Evolutionary conservation across 805 yeast species (phyloP), one percentile per base, ranked within the genome.

Genomic region (Candida silvatica): DNA sequence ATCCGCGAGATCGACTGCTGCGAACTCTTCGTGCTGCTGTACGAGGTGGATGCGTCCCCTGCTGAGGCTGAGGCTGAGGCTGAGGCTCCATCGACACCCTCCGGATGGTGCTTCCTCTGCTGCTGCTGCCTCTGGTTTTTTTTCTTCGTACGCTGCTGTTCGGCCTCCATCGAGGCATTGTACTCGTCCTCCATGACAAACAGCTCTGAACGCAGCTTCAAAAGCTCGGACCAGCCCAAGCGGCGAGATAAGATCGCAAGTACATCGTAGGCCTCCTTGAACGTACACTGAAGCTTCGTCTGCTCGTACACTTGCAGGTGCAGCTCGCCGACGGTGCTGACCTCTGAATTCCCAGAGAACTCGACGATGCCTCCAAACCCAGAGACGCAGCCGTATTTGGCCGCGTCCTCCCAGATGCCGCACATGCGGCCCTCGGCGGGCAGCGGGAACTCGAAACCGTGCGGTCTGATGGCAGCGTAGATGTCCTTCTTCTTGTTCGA

Each of bases 131-230:
- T 39, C 29, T 17, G 43, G 35, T 33, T 37, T 31, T 27, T 44
- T 35, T 42, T 46, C 17, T 34, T 43, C 19, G 37, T 37, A 32
- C 33, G 33, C 6, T 45, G 29, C 16, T 42, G 34, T 32, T 46
- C 46, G 16, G 37, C 39, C 20, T 43, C 40, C 16, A 43, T 37
- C n/a, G 43, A 36, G 29, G 47, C 48, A 32, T 54, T 43, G 45
- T 76, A 75, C 49, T 82, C 90, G 27, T 71, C 75, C 48, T 77
- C 84, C 87, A 90, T 90, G 7, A 85, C 74, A 58, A 90, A 90
- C 1, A 82, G 77, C 15, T 66, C 61, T 1, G 87, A 74, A 39
- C 95, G 73, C 26, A 78, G 49, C 37, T 65, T 62, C 44, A 88
- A 65, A 24, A 86, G 56, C 24, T 69, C 72, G 45, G 84, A 85